Evolutionary conservation across 164 flowering plant genomes (phyloP).

Genomic region (Cinnamomum chago): DNA sequence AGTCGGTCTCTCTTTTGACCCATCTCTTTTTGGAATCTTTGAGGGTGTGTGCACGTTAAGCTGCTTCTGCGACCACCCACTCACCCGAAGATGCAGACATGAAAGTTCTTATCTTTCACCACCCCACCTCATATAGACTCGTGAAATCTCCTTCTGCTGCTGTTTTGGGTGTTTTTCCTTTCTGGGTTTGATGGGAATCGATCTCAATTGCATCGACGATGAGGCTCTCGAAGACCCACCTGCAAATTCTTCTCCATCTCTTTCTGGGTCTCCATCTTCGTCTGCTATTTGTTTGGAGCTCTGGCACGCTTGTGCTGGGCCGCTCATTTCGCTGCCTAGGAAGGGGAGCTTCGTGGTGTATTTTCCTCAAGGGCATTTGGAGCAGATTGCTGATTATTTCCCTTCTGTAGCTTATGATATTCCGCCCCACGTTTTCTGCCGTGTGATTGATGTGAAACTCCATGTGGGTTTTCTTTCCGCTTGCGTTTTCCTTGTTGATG

Average conservation of each 20-base stretch:
- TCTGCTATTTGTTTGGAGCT: conserved; percentile 79
- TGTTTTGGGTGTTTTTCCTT: neutral
- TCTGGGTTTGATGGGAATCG: conserved; percentile 45
- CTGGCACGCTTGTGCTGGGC: conserved; percentile 98
- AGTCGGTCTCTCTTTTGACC: conserved; percentile 16
- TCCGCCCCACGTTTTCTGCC: conserved; percentile 79
- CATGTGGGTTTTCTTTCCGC: conserved; percentile 41
- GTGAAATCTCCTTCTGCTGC: conserved; percentile 24
- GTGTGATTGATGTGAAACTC: conserved; percentile 81
- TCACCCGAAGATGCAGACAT: conserved; percentile 1
- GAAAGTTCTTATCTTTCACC: conserved; percentile 7
- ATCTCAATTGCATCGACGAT: conserved; percentile 47
- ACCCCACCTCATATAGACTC: conserved; percentile 1
- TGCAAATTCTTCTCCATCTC: conserved; percentile 12
- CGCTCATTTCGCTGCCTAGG: conserved; percentile 74
- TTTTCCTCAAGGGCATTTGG: conserved; percentile 92
- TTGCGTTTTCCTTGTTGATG: neutral
- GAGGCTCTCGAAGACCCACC: conserved; percentile 31
- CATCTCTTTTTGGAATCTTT: conserved; percentile 14
- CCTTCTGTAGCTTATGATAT: conserved; percentile 32
- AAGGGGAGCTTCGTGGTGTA: conserved; percentile 79
- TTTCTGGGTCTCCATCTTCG: conserved; percentile 20
- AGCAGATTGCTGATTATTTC: conserved; percentile 36
- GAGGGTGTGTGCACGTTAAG: conserved; percentile 16
- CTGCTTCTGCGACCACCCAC: conserved; percentile 7